A percentile compares a stretch with the other conserved stretches of the same genome.
Conservation (phyloP, 2,329 filamentous ascomycete genomes). For the Pezicula carpinea region DNA sequence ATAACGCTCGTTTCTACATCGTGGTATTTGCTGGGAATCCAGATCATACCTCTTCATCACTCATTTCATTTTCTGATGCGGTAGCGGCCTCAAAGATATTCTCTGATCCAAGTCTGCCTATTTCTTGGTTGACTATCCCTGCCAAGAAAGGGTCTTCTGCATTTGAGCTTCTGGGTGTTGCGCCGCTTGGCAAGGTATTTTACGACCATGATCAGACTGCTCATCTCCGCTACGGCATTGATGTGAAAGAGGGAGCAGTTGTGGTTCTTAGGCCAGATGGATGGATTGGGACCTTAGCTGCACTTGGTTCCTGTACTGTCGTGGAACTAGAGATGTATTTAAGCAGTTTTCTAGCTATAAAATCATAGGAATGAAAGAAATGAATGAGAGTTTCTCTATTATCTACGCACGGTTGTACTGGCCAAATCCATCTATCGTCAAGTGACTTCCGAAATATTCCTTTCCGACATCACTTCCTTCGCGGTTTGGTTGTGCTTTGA, state of each 20-base stretch:
- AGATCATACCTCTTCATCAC: slow-evolving; percentile 13
- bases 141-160: slow-evolving; percentile 37
- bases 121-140: slow-evolving; percentile 43
- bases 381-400: too few species aligned
- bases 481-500: too few species aligned
- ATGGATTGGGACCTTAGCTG: slow-evolving; percentile 41
- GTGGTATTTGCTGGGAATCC: slow-evolving; percentile 36
- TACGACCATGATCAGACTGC: slow-evolving; percentile 51
- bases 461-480: too few species aligned
- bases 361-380: background rate
- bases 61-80: slow-evolving; percentile 15
- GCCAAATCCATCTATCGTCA: too few species aligned
- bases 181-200: slow-evolving; percentile 45
- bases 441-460: too few species aligned
- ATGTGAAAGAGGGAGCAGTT: slow-evolving; percentile 35
- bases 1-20: slow-evolving; percentile 37
- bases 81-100: slow-evolving; percentile 18
- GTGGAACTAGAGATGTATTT: slow-evolving; percentile 47
- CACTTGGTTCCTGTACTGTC: slow-evolving; percentile 30
- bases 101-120: slow-evolving; percentile 35
- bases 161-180: slow-evolving; percentile 39
- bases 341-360: slow-evolving; percentile 30
- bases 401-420: too few species aligned
- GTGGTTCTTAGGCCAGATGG: slow-evolving; percentile 49
- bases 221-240: slow-evolving; percentile 35